A percentile compares a stretch with the other conserved stretches of the same genome.
Evolutionary conservation across 2,329 filamentous ascomycete species (phyloP).

Genomic region (Ceratocystis eucalypticola): DNA sequence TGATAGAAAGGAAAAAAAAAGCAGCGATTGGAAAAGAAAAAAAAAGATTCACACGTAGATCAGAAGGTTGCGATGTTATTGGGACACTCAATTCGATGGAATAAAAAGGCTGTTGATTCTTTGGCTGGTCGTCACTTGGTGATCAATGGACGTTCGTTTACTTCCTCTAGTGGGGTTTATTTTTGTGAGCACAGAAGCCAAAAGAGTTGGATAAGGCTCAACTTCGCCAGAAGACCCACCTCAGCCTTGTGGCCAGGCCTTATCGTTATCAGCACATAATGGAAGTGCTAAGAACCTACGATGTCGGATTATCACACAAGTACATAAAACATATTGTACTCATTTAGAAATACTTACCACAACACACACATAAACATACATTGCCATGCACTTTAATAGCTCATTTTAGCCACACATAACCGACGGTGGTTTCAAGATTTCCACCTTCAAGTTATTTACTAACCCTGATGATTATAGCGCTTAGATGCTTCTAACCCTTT

Average conservation of each 20-base stretch:
- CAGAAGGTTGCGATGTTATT: background rate
- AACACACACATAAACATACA: no score
- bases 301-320: no score
- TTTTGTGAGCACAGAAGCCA: constrained; percentile 5
- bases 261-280: constrained; percentile 1
- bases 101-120: background rate
- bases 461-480: background rate
- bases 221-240: constrained; percentile 2
- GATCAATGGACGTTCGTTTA: background rate
- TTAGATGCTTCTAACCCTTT: background rate
- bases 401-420: no score
- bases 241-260: constrained; percentile 9
- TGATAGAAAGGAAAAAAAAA: background rate
- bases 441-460: background rate
- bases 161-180: constrained; percentile 7
- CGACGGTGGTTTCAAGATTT: no score
- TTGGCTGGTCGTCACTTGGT: background rate
- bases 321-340: no score
- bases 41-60: background rate
- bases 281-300: background rate
- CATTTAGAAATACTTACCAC: no score
- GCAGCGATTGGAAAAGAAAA: background rate
- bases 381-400: no score
- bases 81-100: background rate
- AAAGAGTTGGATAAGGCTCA: background rate